Conservation (phyloP, 192 early-diverging fungal genomes). For the Podila horticola region DNA sequence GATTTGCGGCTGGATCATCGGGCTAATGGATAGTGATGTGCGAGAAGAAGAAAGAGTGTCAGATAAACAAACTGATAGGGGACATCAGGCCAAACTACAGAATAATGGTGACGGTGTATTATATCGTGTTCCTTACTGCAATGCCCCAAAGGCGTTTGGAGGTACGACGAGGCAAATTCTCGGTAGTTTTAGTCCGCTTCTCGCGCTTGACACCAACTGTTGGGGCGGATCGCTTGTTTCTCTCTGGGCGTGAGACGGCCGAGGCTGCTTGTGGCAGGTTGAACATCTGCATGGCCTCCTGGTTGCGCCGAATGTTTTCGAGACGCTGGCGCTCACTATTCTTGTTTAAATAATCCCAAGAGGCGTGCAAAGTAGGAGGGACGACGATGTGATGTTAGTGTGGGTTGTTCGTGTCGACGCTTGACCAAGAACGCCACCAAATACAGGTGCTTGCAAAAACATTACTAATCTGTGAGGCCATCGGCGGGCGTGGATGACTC, state of each 20-base stretch:
- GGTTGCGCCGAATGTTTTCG: constrained; percentile 55
- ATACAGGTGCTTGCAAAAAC: no score
- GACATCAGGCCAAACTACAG: neutral
- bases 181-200: constrained; percentile 24
- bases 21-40: neutral
- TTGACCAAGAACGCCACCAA: neutral
- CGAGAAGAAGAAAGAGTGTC: neutral
- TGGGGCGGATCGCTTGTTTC: constrained; percentile 22
- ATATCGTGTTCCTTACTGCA: constrained; percentile 3
- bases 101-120: neutral
- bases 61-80: neutral
- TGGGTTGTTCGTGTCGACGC: neutral
- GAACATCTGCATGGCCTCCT: constrained; percentile 46
- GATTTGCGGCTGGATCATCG: constrained; percentile 2
- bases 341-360: neutral
- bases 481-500: neutral
- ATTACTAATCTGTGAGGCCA: neutral
- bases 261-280: constrained; percentile 24
- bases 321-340: constrained; percentile 49
- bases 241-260: constrained; percentile 8
- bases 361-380: neutral
- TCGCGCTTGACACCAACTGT: constrained; percentile 23
- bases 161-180: constrained; percentile 18
- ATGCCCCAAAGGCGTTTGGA: constrained; percentile 39
- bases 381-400: neutral